Evolutionary conservation across 192 early-diverging fungal species (phyloP), one percentile per base, ranked within the genome.

Genomic region (Chytriomyces sp.): DNA sequence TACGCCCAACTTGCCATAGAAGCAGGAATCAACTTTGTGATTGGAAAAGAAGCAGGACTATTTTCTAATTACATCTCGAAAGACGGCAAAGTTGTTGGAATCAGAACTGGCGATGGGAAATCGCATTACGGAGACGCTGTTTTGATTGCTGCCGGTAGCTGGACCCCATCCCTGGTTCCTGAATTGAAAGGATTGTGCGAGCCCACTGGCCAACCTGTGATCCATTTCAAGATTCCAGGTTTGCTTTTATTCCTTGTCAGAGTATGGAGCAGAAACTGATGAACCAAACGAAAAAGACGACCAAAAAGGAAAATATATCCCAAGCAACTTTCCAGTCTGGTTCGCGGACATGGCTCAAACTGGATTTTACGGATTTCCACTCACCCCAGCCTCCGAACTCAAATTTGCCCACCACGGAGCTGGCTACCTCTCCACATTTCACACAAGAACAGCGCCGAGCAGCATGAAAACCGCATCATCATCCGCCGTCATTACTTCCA

Each of bases 331-430:
- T 20, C 86, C 88, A 18, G 84, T 89, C 5, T 90, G 89, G 89
- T 76, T 82, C 50, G 87, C 79, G 18, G 85, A 89, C 65, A 74
- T 89, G 45, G 79, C 79, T 5, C 47, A 79, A 9, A 86, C 83
- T 48, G 85, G 85, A 11, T 79, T 67, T 50, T 86, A 88, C 67
- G 88, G 88, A 0, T 89, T 89, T 64, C 87, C 88, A 9, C 45
- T 72, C 0, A 85, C 68, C 23, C 47, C 60, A 18, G 76, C 80
- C 45, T 83, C 81, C 20, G 61, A 76, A 10, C 46, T 89, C 53
- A 89, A 89, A 69, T 63, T 89, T 61, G 86, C 83, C 8, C 59
- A 79, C 63, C 87, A 89, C 71, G 49, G 53, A 28, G 65, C 63
- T 20, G 88, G 89, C 4, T 90, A 83, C 59, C 61, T 82, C 6